Evolutionary conservation across 2,329 filamentous ascomycete species (phyloP), one percentile per base, ranked within the genome.

Genomic region (Aureobasidium sp.): DNA sequence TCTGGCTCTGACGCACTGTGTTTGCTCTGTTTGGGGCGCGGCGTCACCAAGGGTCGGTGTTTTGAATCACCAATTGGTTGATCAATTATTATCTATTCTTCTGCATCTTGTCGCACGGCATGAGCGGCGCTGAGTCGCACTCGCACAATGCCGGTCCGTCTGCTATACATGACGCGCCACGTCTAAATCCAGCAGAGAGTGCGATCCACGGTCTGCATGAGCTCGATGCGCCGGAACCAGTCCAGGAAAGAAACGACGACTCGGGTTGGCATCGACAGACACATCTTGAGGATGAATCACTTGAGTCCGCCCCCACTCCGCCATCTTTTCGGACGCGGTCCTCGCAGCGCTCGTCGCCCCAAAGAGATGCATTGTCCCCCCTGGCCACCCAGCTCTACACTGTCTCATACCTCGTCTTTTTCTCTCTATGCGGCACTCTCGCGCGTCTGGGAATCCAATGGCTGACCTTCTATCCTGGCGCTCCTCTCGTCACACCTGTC

Each of bases 401-500:
- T 2, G 65, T 90, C 56, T 90, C 88, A 0, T 88, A 95, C 68
- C 79, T 96, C 21, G 75, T 94, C 55, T 77, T 96, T 64, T 96
- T 95, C 69, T 83, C 90, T 16, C 78, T 96, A 16, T 70, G 91
- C 34, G 91, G 91, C 30, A 93, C 90, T 0, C 78, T 96, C 22
- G 87, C 89, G 0, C 81, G 91, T 10, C 72, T 96, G 0, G 90
- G 90, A 3, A 71, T 95, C 6, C 81, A 90, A 64, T 84, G 85
- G 41, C 71, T 96, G 48, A 93, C 89, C 0, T 80, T 77, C 53
- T 96, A 95, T 66, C 83, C 86, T 1, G 85, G 84, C 19, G 81
- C 86, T 0, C 89, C 90, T 0, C 74, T 93, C 19, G 73, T 81
- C 4, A 90, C 88, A 53, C 79, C 81, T 47, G 83, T 86, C 2